Percentiles rank a stretch among this genome's conserved stretches.
Evolutionary conservation across 2,329 filamentous ascomycete species (phyloP).

Genomic region (Trichothecium sympodiale): DNA sequence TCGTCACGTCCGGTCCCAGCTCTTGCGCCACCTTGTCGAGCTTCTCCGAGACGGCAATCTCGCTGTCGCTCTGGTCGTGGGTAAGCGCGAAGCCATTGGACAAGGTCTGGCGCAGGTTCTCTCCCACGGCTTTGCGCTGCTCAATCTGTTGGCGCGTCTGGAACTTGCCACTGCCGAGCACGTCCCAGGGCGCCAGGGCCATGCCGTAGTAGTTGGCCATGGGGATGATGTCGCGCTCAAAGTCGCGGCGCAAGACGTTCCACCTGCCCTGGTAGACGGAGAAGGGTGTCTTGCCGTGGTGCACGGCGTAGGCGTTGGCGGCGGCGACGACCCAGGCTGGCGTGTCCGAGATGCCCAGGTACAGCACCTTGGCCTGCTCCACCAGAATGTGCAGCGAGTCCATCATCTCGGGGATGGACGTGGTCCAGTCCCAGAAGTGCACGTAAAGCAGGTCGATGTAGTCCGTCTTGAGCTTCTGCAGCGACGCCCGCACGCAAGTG

Average conservation of each 20-base stretch:
- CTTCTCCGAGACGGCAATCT: constrained; percentile 16
- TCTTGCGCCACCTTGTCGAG: constrained; percentile 35
- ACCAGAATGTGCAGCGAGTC: constrained; percentile 14
- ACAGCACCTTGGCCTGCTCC: constrained; percentile 14
- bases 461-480: constrained; percentile 25
- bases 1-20: constrained; percentile 15
- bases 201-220: constrained; percentile 14
- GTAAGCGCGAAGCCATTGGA: constrained; percentile 9
- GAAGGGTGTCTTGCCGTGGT: constrained; percentile 14
- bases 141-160: constrained; percentile 20
- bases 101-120: constrained; percentile 8
- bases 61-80: constrained; percentile 17
- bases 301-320: constrained; percentile 15
- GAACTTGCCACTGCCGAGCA: constrained; percentile 29
- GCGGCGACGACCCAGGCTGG: constrained; percentile 16
- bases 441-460: constrained; percentile 20
- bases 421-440: constrained; percentile 15
- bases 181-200: constrained; percentile 42
- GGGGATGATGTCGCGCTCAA: constrained; percentile 16
- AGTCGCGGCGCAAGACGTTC: constrained; percentile 12
- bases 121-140: constrained; percentile 1
- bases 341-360: constrained; percentile 16
- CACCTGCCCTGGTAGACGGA: constrained; percentile 16
- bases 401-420: constrained; percentile 15
- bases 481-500: constrained; percentile 24